Conservation (phyloP, 73 alveolate species). For the Effrenium voratum region DNA sequence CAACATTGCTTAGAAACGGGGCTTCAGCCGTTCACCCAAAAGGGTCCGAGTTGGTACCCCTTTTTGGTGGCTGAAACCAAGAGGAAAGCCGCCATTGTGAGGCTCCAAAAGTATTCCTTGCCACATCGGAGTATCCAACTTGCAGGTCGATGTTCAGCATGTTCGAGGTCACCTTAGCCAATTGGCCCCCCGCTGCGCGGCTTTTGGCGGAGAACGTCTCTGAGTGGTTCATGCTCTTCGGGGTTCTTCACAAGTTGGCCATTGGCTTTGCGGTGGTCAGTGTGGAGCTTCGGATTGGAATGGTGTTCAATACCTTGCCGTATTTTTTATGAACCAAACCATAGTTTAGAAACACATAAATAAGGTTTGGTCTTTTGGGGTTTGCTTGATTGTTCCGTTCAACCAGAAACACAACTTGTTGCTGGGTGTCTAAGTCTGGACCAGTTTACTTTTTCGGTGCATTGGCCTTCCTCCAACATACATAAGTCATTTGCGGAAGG, state of each 20-base stretch:
- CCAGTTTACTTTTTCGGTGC: too few species aligned
- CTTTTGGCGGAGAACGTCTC: slow-evolving; percentile 67
- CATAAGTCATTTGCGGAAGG: too few species aligned
- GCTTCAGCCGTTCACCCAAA: too few species aligned
- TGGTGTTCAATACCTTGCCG: not conserved
- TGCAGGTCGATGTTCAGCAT: slow-evolving; percentile 61
- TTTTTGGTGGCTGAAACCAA: too few species aligned
- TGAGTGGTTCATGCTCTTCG: slow-evolving; percentile 90
- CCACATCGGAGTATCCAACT: too few species aligned
- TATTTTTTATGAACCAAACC: not conserved
- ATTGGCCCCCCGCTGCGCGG: slow-evolving; percentile 87
- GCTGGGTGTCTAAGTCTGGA: too few species aligned
- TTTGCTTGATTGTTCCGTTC: not conserved
- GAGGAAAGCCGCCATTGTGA: too few species aligned
- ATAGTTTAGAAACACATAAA: not conserved
- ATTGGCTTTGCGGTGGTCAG: slow-evolving; percentile 93
- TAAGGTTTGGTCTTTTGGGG: not conserved
- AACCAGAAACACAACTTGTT: too few species aligned
- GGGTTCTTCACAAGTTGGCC: slow-evolving; percentile 80
- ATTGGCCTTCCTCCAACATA: too few species aligned
- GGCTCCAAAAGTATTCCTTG: too few species aligned
- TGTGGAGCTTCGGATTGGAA: slow-evolving; percentile 6
- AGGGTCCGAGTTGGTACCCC: too few species aligned
- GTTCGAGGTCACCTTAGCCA: slow-evolving; percentile 77
- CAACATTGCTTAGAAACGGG: too few species aligned